A percentile compares a stretch with the other conserved stretches of the same genome.
phyloP scores from a whole-genome alignment of 495 filamentous ascomycete species.

The Trichodelitschia bisporula region DNA sequence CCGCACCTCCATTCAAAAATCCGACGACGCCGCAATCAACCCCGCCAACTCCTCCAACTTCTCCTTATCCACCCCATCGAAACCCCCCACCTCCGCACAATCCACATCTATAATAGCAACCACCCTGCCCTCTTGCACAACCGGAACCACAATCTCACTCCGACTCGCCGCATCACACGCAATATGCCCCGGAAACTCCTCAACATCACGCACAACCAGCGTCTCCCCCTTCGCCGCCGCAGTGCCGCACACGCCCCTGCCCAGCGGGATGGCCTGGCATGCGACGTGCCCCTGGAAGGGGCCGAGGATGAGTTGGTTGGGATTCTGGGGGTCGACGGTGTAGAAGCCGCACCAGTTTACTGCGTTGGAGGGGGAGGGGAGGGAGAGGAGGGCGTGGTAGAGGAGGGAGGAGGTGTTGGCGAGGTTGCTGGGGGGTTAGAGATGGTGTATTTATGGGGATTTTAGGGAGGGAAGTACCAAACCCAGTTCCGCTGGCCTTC shows the following conservation, averaged over 20 bases:
- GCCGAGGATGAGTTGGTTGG: conserved; percentile 39
- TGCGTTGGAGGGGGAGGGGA: conserved; percentile 42
- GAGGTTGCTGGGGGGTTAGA: conserved; percentile 35
- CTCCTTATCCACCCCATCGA: conserved; percentile 47
- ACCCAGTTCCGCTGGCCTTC: conserved; percentile 78
- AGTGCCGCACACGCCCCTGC: conserved; percentile 61
- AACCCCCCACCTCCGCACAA: conserved; percentile 43
- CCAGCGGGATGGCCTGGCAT: conserved; percentile 63
- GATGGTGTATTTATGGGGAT: not conserved
- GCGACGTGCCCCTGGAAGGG: conserved; percentile 79
- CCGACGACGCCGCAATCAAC: conserved; percentile 39
- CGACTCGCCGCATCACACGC: conserved; percentile 62
- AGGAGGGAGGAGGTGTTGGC: conserved; percentile 66
- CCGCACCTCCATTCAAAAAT: too few species aligned
- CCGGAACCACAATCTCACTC: conserved; percentile 83
- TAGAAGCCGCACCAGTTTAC: conserved; percentile 94
- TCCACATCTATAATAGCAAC: conserved; percentile 81
- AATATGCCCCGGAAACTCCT: conserved; percentile 66
- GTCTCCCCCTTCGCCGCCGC: conserved; percentile 39
- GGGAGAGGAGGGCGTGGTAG: conserved; percentile 62
- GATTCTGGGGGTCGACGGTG: conserved; percentile 27
- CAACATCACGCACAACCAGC: conserved; percentile 52
- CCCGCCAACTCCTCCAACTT: conserved; percentile 45
- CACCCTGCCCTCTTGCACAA: conserved; percentile 35
- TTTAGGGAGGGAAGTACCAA: not conserved